Base-by-base conservation (phyloP, 1,284 basidiomycete genomes). In the Puccinia polysora region DNA sequence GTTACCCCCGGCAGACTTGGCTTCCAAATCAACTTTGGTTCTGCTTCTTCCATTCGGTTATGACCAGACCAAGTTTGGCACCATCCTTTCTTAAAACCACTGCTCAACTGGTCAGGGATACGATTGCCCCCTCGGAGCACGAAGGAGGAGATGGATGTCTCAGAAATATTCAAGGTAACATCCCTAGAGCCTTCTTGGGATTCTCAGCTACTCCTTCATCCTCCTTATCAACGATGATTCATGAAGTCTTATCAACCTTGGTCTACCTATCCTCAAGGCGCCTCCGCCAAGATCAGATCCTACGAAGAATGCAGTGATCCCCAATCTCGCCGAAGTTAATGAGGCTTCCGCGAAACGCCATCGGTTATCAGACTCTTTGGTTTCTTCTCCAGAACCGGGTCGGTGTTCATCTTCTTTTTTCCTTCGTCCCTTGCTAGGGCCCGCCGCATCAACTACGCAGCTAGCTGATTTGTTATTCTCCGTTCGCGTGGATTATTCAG, bases 241-340 rank as follows among this genome's bases (percentile, higher is more conserved):
- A n/a, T n/a, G n/a, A n/a, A n/a, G n/a, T n/a, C n/a, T n/a, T n/a
- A n/a, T n/a, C n/a, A n/a, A 23, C 28, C 38, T 18, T 20, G 18
- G 12, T 23, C 43, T 20, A 43, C 32, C 3, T 30, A 18, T 20
- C 45, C 32, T 36, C 20, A 18, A 70, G 67, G 45, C 47, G 45
- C 67, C 67, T 10, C 53, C 67, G 38, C 67, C 67, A n/a, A 70
- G 50, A 50, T 60, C 43, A 23, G 67, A 70, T 38, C 67, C 67
- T 28, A 70, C 58, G 4, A 60, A 70, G 45, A 50, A 49, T 34
- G 40, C 45, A 32, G 47, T 59, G 56, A 8, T 52, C 25, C n/a
- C 67, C n/a, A 36, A 70, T 40, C 47, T 36, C 18, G 28, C 30
- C 38, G 56, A 52, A 18, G 40, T 18, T n/a, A 50, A 59, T 20